Evolutionary conservation across 345 rosid genomes (phyloP).

Genomic region (Mercurialis annua): DNA sequence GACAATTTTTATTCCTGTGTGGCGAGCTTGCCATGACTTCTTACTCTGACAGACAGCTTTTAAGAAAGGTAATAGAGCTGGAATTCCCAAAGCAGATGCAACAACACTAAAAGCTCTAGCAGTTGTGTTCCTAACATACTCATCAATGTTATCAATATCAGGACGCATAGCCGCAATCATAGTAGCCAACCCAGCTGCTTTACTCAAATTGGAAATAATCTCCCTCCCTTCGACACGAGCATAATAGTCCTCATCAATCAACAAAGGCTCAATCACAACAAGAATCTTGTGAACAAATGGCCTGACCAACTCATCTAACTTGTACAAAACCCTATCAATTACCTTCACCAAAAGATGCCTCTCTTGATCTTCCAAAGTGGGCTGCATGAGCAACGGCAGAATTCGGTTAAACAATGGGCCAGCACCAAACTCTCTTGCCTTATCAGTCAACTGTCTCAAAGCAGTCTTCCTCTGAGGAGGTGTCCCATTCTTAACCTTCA

Average conservation of each 20-base stretch:
- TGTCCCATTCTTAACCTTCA: slow-evolving; percentile 98
- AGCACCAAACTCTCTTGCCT: slow-evolving; percentile 97
- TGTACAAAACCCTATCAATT: slow-evolving; percentile 87
- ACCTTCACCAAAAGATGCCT: slow-evolving; percentile 99
- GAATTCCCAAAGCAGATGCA: slow-evolving; percentile 97
- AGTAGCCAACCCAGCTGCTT: slow-evolving; percentile 98
- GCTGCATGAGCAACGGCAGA: slow-evolving; percentile 95
- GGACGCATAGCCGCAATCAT: slow-evolving; percentile 99
- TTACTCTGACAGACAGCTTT: slow-evolving; percentile 99
- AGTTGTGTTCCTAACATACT: slow-evolving; percentile 96
- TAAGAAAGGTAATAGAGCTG: slow-evolving; percentile 85
- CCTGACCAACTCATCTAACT: slow-evolving; percentile 94
- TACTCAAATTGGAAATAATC: slow-evolving; percentile 93
- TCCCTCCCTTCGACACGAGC: slow-evolving; percentile 99
- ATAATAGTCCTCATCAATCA: slow-evolving; percentile 99
- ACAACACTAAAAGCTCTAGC: slow-evolving; percentile 99
- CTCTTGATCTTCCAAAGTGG: slow-evolving; percentile 96
- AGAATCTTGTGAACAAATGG: slow-evolving; percentile 97
- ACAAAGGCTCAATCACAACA: slow-evolving; percentile 95
- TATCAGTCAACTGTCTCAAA: slow-evolving; percentile 90
- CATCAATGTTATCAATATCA: slow-evolving; percentile 96
- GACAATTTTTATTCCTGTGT: slow-evolving; percentile 98
- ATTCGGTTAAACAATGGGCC: slow-evolving; percentile 88
- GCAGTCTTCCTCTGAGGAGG: slow-evolving; percentile 99
- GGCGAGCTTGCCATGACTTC: slow-evolving; percentile 99